Base-by-base conservation (phyloP, 192 early-diverging fungal genomes). In the Thamnidium elegans region DNA sequence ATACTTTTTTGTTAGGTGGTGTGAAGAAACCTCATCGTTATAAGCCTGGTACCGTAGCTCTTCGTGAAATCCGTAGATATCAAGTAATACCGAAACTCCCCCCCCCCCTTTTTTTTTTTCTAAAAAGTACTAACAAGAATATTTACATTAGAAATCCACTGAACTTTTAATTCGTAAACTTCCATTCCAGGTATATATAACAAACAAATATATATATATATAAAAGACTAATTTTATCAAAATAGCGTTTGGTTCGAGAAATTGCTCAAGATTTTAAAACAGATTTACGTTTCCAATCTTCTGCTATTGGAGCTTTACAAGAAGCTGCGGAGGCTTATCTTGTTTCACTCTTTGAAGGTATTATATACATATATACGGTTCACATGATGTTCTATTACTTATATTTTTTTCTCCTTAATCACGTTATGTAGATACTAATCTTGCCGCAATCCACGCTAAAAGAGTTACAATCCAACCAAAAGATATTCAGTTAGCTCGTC, bases 241-340 rank as follows among this genome's bases (percentile, higher is more conserved):
- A 21, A 50, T 43, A 70, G 68, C 89, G 93, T 72, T 88, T 99
- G 54, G 95, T 99, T n/a, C 90, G 95, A 77, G 97, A 99, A 84
- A 99, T 99, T 74, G 94, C 96, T 55, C 97, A 99, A 85, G 95
- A 99, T 82, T 98, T 96, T 83, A 98, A 99, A 87, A 97, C 97
- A 36, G 96, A 97, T 78, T 82, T 99, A 47, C 94, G 96, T 67
- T 98, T 98, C 92, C 96, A 98, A 87, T 94, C 92, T 60, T 96
- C 95, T 58, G 97, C 97, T 74, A 98, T 99, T 70, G 96, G 94
- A 66, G 97, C 97, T 9, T 85, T 99, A 13, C 97, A 99, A 84
- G 97, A 99, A 86, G 96, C 96, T 34, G 86, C 94, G 52, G 96
- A 99, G 82, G 91, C 94, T 23, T 95, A 94, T 75, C 84, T 95